Conservation (phyloP, 441 rosid species). For the Theobroma grandiflorum region DNA sequence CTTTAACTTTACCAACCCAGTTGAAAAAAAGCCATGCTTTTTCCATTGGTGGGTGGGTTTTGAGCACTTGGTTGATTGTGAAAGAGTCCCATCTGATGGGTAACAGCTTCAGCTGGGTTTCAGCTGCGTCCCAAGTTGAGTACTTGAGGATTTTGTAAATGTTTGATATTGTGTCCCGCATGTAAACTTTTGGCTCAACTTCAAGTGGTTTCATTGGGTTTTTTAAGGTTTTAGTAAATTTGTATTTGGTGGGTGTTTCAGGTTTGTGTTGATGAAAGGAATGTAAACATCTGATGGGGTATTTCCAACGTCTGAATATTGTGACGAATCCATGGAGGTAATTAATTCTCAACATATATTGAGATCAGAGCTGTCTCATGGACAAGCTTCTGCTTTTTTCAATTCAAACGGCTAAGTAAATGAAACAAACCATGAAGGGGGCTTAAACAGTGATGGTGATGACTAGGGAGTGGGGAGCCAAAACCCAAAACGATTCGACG, state of each 20-base stretch:
- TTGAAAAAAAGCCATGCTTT: conserved; percentile 90
- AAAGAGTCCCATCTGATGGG: conserved; percentile 80
- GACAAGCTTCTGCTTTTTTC: background rate
- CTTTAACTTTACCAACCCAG: conserved; percentile 64
- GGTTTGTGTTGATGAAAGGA: conserved; percentile 47
- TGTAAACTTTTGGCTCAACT: conserved; percentile 53
- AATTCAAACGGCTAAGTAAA: background rate
- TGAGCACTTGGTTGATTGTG: conserved; percentile 75
- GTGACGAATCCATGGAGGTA: background rate
- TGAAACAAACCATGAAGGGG: background rate
- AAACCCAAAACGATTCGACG: background rate
- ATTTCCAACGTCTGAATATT: conserved; percentile 1
- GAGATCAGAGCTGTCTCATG: background rate
- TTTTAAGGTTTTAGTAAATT: conserved; percentile 26
- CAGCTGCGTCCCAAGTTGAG: conserved; percentile 83
- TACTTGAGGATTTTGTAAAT: conserved; percentile 71
- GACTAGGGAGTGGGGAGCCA: background rate
- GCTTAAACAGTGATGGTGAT: background rate
- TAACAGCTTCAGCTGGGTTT: conserved; percentile 50
- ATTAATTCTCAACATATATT: conserved; percentile 9
- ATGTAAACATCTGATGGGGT: conserved; percentile 30
- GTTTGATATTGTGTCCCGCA: conserved; percentile 57
- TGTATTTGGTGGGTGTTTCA: conserved; percentile 30
- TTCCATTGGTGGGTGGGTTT: conserved; percentile 93
- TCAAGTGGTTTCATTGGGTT: conserved; percentile 26